Evolutionary conservation across 257 asterid genomes (phyloP), one percentile per base, ranked within the genome.

Genomic region (Cruciata laevipes): DNA sequence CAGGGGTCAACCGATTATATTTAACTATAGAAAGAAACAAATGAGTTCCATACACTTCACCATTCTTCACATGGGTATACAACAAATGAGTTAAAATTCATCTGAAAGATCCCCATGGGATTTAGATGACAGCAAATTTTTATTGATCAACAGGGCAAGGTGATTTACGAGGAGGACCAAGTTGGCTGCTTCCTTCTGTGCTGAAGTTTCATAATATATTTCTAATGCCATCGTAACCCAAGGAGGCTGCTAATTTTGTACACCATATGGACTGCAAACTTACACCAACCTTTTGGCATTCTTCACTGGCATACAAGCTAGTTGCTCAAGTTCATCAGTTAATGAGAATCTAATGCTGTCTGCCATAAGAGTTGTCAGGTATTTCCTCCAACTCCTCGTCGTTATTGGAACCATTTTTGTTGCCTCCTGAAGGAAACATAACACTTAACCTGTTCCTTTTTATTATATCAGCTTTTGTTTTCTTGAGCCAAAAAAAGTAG

Each of bases 401-500:
- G 70, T 63, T 61, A 71, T 73, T 80, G 31, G 20, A 73, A 68
- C 67, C 42, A 63, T 66, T 38, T 63, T 78, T 60, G 68, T 73
- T 55, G 61, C 74, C 68, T 71, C 51, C 73, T 58, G 42, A 84
- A 89, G 77, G 95, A 89, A 60, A 21, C 74, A 77, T 83, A 85
- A 80, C 98, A 91, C 89, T 81, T 91, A 71, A 85, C 84, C 76
- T 74, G 85, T 72, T 84, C 92, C 66, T 78, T 87, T 62, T 74
- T 76, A 84, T 75, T 91, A 91, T 77, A 72, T 77, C 77, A 85
- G 75, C 72, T 86, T 73, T 66, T 82, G 82, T 77, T 80, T 84
- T 80, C 83, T 91, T 89, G 71, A 83, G 76, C 98, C 96, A 91
- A 80, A 85, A 89, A 73, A 86, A 12, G 80, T 78, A 78, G 82